Conservation (phyloP, 345 rosid species). For the Eucalyptus viminalis region DNA sequence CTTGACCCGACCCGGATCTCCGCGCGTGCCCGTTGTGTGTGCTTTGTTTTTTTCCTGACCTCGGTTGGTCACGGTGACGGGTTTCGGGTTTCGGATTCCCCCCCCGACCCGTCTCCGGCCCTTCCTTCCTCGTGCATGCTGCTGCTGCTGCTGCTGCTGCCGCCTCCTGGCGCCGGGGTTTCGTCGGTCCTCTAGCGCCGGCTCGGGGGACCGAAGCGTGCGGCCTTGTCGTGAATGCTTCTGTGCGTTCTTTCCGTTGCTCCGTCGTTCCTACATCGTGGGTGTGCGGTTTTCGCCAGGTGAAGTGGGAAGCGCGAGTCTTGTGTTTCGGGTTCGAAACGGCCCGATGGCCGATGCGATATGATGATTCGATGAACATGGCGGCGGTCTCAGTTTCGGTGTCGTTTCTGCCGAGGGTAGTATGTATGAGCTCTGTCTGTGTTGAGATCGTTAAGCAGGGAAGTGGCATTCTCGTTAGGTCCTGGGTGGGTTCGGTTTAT, state of each 20-base stretch:
- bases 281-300: background rate
- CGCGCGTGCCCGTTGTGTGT: background rate
- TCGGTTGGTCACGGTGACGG: background rate
- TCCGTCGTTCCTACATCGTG: background rate
- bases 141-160: background rate
- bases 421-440: background rate
- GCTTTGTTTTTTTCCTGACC: background rate
- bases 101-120: background rate
- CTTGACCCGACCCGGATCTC: background rate
- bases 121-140: background rate
- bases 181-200: background rate
- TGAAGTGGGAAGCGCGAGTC: background rate
- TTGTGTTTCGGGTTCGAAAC: background rate
- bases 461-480: background rate
- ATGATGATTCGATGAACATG: background rate
- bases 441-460: background rate
- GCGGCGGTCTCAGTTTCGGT: background rate
- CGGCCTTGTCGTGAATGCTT: background rate
- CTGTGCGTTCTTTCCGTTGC: background rate
- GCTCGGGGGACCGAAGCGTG: background rate
- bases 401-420: background rate
- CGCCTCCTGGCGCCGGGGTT: background rate
- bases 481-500: background rate
- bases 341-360: background rate
- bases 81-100: background rate